phyloP scores from a whole-genome alignment of 1,139 yeast species.

The Ashbya aceris region DNA sequence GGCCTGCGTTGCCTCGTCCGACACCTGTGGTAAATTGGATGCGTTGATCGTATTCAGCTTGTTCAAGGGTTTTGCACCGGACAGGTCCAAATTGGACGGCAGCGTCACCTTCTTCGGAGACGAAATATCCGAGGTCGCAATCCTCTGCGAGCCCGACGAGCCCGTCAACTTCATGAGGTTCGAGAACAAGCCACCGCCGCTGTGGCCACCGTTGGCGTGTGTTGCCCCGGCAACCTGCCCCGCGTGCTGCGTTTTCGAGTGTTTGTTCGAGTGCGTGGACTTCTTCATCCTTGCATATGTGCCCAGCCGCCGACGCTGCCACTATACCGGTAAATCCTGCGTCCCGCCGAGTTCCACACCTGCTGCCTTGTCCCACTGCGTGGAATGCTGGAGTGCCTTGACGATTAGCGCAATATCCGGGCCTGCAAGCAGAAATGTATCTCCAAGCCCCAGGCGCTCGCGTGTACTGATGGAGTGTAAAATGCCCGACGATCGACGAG shows the following conservation, averaged over 20 bases:
- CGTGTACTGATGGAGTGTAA: no score
- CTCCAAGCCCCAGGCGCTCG: no score
- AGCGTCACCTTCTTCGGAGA: constrained; percentile 16
- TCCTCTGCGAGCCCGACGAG: constrained; percentile 7
- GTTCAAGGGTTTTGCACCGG: constrained; percentile 20
- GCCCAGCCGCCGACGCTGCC: no score
- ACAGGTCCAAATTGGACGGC: constrained; percentile 12
- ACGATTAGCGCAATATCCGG: no score
- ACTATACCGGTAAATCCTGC: no score
- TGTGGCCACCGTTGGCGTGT: background rate
- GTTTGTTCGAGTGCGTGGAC: constrained; percentile 1
- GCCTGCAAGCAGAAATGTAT: no score
- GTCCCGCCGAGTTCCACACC: no score
- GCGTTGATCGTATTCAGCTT: constrained; percentile 23
- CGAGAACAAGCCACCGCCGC: constrained; percentile 10
- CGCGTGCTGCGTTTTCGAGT: background rate
- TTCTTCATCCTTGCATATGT: background rate
- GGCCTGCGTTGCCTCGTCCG: constrained; percentile 18
- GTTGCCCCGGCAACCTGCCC: background rate
- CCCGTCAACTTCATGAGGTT: constrained; percentile 16
- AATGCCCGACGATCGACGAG: no score
- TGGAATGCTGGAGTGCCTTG: no score
- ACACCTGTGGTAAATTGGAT: constrained; percentile 24
- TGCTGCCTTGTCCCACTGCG: no score
- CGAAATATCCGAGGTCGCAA: constrained; percentile 13